Conservation (phyloP, 2,329 filamentous ascomycete genomes). For the Aschersonia sp. region DNA sequence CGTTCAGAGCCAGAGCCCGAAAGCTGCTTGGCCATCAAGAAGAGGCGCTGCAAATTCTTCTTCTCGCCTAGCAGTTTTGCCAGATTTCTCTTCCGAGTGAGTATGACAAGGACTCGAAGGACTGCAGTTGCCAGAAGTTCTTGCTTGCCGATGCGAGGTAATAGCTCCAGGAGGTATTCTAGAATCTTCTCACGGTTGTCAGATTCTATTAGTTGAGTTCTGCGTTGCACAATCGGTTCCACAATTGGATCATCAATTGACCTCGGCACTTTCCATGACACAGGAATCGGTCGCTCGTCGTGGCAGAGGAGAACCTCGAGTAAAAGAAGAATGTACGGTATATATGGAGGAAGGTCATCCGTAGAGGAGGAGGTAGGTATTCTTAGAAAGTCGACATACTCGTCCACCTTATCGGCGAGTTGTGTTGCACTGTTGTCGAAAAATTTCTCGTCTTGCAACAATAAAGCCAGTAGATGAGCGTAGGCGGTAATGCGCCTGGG, state of each 20-base stretch:
- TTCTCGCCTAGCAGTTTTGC: conserved; percentile 72
- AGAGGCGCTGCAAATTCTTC: conserved; percentile 76
- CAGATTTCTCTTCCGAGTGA: conserved; percentile 66
- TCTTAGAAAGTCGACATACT: conserved; percentile 68
- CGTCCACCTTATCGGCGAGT: conserved; percentile 61
- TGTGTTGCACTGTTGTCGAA: conserved; percentile 63
- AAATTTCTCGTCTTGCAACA: conserved; percentile 71
- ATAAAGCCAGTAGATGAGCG: conserved; percentile 77
- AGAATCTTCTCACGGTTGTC: conserved; percentile 61
- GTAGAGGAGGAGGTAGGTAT: conserved; percentile 48
- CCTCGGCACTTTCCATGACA: conserved; percentile 51
- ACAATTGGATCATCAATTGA: conserved; percentile 33
- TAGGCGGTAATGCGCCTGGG: conserved; percentile 63
- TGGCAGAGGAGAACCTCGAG: conserved; percentile 83
- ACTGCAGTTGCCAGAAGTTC: conserved; percentile 72
- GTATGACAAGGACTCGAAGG: conserved; percentile 68
- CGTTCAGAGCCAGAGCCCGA: conserved; percentile 64
- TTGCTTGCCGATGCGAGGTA: conserved; percentile 80
- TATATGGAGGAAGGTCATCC: conserved; percentile 81
- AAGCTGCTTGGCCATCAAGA: conserved; percentile 91
- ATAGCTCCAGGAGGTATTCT: conserved; percentile 62
- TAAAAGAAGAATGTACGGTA: conserved; percentile 78
- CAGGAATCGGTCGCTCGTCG: conserved; percentile 66
- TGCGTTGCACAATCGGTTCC: conserved; percentile 44
- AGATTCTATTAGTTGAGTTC: conserved; percentile 37